Evolutionary conservation across 768 basidiomycete genomes (phyloP), one percentile per base, ranked within the genome.

Genomic region (Tylopilus balloui): DNA sequence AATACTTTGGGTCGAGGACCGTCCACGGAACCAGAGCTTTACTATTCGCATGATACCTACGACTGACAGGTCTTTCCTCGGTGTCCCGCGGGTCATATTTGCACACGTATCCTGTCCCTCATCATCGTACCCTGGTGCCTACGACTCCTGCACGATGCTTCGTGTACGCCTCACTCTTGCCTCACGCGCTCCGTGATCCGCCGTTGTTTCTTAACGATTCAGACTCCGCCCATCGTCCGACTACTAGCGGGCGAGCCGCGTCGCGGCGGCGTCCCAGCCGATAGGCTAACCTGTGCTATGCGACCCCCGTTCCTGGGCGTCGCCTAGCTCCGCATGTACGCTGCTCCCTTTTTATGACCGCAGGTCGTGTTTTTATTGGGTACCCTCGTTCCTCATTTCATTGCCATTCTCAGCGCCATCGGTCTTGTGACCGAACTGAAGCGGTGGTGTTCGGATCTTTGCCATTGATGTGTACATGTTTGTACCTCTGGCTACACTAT

Each of bases 401-500:
- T 34, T 12, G 0, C 21, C 2, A 19, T 34, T 46, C 42, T 37
- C 25, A 21, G 45, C 32, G 14, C 21, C 29, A 3, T 25, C 21
- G 19, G 39, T 36, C 56, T 42, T 40, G 36, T 58, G 45, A 47
- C 17, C 17, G 15, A 21, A 14, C 10, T 32, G n/a, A 8, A 4
- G 21, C 10, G 7, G 12, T n/a, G 6, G 11, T 23, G 31, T n/a
- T 38, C 37, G 52, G 36, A 42, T 32, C 20, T 48, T 46, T 28
- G 24, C 34, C 31, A 7, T 25, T 2, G 4, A 50, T 47, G 42
- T 63, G 52, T 61, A 57, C 46, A 45, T 63, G 43, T 61, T 63
- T 60, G 61, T 62, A 54, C 47, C n/a, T n/a, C 34, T 49, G 6
- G 44, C 29, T 24, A 14, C 20, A 21, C 23, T 66, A 67, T 67